A percentile compares a stretch with the other conserved stretches of the same genome.
Conservation (phyloP, 2,329 filamentous ascomycete species). For the Phoma sp. region DNA sequence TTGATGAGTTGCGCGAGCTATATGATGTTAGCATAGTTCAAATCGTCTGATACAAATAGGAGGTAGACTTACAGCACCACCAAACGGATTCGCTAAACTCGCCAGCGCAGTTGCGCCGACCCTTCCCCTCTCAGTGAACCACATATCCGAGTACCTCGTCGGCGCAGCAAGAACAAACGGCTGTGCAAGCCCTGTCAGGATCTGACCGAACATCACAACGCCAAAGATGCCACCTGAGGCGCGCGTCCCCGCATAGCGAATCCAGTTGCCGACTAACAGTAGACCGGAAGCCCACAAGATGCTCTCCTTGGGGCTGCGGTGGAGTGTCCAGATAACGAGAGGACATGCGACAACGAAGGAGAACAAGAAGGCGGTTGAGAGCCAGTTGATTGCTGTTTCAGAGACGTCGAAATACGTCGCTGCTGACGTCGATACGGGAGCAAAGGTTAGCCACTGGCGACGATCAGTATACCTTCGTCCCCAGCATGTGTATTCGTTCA, state of each 20-base stretch:
- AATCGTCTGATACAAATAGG: not conserved
- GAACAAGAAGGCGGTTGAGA: slow-evolving; percentile 86
- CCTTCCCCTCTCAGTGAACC: slow-evolving; percentile 86
- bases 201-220: slow-evolving; percentile 87
- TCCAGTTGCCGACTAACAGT: slow-evolving; percentile 85
- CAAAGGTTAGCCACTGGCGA: slow-evolving; percentile 87
- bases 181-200: slow-evolving; percentile 86
- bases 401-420: slow-evolving; percentile 77
- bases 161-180: slow-evolving; percentile 91
- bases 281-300: slow-evolving; percentile 77
- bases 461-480: not conserved
- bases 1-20: slow-evolving; percentile 78
- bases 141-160: slow-evolving; percentile 89
- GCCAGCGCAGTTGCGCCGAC: slow-evolving; percentile 86
- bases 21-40: slow-evolving; percentile 8
- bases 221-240: slow-evolving; percentile 69
- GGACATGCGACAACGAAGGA: slow-evolving; percentile 78
- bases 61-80: slow-evolving; percentile 69
- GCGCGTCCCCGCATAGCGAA: slow-evolving; percentile 77
- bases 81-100: slow-evolving; percentile 87
- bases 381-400: slow-evolving; percentile 86
- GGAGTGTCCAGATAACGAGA: slow-evolving; percentile 73
- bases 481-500: not conserved
- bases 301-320: slow-evolving; percentile 78
- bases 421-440: slow-evolving; percentile 77